Evolutionary conservation across 345 rosid species (phyloP).

Genomic region (Kernera saxatilis): DNA sequence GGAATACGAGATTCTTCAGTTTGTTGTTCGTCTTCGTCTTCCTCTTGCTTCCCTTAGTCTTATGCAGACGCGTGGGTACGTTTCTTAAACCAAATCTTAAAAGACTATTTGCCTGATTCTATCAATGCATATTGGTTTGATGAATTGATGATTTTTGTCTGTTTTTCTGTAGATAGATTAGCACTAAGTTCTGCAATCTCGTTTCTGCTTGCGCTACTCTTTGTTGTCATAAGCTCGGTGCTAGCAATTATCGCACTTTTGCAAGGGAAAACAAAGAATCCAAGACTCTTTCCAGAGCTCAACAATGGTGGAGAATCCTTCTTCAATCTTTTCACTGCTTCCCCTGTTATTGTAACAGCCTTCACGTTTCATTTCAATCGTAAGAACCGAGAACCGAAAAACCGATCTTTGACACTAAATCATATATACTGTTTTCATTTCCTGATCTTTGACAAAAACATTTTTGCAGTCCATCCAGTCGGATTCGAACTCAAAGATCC

Average conservation of each 20-base stretch:
- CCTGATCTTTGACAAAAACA: neutral
- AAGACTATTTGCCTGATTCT: neutral
- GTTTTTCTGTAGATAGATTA: slow-evolving; percentile 17
- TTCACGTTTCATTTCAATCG: slow-evolving; percentile 94
- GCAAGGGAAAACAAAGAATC: slow-evolving; percentile 57
- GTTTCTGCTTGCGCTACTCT: slow-evolving; percentile 55
- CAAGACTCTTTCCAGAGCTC: slow-evolving; percentile 56
- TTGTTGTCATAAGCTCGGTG: slow-evolving; percentile 61
- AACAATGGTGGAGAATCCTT: slow-evolving; percentile 41
- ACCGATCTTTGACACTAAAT: neutral
- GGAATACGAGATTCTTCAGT: slow-evolving; percentile 67
- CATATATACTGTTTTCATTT: neutral
- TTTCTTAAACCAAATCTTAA: neutral
- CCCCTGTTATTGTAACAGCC: slow-evolving; percentile 86
- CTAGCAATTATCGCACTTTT: slow-evolving; percentile 57
- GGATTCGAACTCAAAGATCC: slow-evolving; percentile 62
- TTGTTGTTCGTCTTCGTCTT: slow-evolving; percentile 48
- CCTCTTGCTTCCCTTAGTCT: slow-evolving; percentile 63
- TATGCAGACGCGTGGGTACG: slow-evolving; percentile 59
- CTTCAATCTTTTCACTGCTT: slow-evolving; percentile 79
- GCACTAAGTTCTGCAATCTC: slow-evolving; percentile 27
- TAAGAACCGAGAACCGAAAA: slow-evolving; percentile 21
- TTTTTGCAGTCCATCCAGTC: slow-evolving; percentile 74
- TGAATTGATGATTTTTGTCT: slow-evolving; percentile 1
- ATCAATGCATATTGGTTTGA: neutral